Evolutionary conservation across 352 stramenopile genomes (phyloP), one percentile per base, ranked within the genome.

Genomic region (Phytophthora niederhauseri): DNA sequence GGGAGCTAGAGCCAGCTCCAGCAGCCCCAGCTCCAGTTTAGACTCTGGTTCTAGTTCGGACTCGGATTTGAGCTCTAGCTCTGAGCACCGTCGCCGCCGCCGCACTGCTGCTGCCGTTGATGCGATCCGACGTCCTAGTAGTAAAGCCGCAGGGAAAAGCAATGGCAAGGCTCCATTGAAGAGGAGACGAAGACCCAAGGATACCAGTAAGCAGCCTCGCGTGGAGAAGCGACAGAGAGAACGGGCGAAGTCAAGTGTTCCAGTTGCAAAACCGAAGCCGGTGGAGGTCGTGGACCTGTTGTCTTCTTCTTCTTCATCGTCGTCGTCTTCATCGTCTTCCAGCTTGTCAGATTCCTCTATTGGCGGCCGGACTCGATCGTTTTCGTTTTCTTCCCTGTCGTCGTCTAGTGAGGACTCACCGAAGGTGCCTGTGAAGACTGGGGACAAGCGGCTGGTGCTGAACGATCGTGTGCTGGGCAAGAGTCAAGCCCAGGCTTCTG

Each of bases 251-350:
- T 15, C 31, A 14, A 36, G 57, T 46, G 7, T 20, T n/a, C 3
- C 57, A 9, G 11, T 31, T 4, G 53, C 65, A 24, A 66, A 20
- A n/a, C 46, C 57, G 15, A 19, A 49, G 17, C 12, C 48, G 15
- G 38, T 14, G 31, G 53, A 76, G 15, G 26, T 76, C 4, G 69
- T 76, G 17, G 59, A 76, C 41, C 41, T 76, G 2, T 24, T 68
- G 22, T 76, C 69, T 17, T 75, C 62, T 0, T 76, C 65, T 12
- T 72, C 66, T 2, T 43, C 36, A 15, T 45, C 36, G 1, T 45
- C 36, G 1, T 45, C 36, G 36, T 45, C 36, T 17, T 43, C 34
- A 1, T 45, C 36, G 14, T 45, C 36, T 7, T 45, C 36, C 17
- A 75, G 68, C 12, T 72, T 53, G 19, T 71, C 69, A 2, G 64